Percentiles rank a stretch among this genome's conserved stretches.
These are phyloP conservation scores for Magnolia sinica DNA, from an alignment of 164 flowering plant species.

Conservation along the genomic window DNA sequence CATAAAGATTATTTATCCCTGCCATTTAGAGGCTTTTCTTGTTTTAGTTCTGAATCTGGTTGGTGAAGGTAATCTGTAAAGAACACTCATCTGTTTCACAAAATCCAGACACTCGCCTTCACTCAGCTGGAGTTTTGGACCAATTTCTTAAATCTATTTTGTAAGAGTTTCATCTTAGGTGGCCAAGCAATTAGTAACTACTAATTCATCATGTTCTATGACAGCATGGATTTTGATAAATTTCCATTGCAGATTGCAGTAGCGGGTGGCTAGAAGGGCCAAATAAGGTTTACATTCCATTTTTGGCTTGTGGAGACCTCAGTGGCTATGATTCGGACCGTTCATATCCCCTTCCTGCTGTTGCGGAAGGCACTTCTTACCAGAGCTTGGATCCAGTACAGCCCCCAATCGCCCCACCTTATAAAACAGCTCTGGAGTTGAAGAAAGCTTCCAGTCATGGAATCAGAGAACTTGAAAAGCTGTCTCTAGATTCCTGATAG, in stretches of 20 bases:
- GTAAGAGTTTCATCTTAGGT: not conserved
- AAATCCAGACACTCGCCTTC: not conserved
- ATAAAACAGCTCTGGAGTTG: conserved; percentile 85
- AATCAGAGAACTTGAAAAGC: conserved; percentile 50
- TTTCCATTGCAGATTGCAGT: conserved; percentile 67
- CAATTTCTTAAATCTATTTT: not conserved
- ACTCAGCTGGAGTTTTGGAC: not conserved
- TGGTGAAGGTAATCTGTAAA: too few relatives aligned
- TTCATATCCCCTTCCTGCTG: conserved; percentile 90
- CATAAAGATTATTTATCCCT: too few relatives aligned
- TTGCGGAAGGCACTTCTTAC: conserved; percentile 61
- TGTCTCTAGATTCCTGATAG: conserved; percentile 44
- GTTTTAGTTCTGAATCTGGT: too few relatives aligned
- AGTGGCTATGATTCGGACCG: conserved; percentile 91
- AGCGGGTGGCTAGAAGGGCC: conserved; percentile 98
- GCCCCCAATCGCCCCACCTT: conserved; percentile 97
- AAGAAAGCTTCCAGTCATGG: conserved; percentile 86
- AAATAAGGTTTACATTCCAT: conserved; percentile 91
- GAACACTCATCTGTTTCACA: too few relatives aligned
- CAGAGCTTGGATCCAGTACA: conserved; percentile 91
- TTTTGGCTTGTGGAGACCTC: conserved; percentile 94
- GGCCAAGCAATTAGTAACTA: not conserved
- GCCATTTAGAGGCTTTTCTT: too few relatives aligned
- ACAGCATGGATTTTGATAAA: not conserved
- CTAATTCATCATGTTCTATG: not conserved